Evolutionary conservation across 306 rosid species (phyloP), one percentile per base, ranked within the genome.

Genomic region (Lathyrus sativus): DNA sequence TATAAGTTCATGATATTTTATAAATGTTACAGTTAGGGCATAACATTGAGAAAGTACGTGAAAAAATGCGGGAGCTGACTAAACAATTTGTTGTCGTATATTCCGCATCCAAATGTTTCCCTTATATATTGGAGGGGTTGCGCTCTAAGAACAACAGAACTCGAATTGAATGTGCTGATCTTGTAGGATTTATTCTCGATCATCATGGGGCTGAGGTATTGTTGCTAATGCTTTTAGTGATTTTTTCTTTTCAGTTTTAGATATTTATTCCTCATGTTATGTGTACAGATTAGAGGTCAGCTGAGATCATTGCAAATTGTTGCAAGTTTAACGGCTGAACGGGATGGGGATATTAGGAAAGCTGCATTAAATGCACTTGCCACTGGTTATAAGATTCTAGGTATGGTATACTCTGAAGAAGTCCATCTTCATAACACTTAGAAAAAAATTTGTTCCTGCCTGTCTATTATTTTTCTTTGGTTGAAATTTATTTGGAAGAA

Each of bases 141-240:
- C 97, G 97, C 75, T 95, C 99, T 19, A 95, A 95, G 86, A 95
- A 95, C 84, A 91, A 89, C 63, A 92, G 99, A 55, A 91, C 97
- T 41, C 92, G 97, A 63, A 89, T 91, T 46, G 99, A 95, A 81
- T 88, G 96, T 56, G 96, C 80, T 46, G 99, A 95, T 81, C 91
- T 95, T 79, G 83, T 95, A 51, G 99, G 99, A 70, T 91, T 84
- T 60, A 84, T 95, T 65, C 73, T 95, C 65, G 99, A 95, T 73
- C 82, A 95, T 83, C 95, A 95, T 41, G 85, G 85, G 37, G 82
- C 89, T 64, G 99, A 95, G 97, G 97, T 95, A 84, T 70, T 73
- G 13, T 44, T 62, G 22, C 19, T 33, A 14, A 58, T 57, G 6
- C 7, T 51, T 68, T 41, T 29, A 26, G 53, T 50, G 42, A 42